Evolutionary conservation across 441 rosid species (phyloP).

Genomic region (Melastoma candidum): DNA sequence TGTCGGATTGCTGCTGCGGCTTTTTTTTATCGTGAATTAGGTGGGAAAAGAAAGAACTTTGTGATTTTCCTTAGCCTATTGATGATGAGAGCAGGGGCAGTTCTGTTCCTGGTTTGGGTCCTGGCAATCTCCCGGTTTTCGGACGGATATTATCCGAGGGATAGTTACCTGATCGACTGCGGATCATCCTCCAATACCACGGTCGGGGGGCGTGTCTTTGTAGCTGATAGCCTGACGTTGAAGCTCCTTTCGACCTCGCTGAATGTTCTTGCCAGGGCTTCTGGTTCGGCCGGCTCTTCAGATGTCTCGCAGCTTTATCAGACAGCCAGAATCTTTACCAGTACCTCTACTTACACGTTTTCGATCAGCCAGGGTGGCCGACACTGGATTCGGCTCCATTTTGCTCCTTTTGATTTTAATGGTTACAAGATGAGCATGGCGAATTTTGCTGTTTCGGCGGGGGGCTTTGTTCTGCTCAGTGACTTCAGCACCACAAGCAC

Average conservation of each 20-base stretch:
- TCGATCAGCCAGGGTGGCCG: conserved; percentile 44
- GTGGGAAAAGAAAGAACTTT: too few species aligned
- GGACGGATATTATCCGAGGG: conserved; percentile 52
- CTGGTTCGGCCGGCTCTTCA: conserved; percentile 23
- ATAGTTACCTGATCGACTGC: conserved; percentile 67
- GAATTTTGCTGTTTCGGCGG: conserved; percentile 48
- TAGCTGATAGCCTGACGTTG: conserved; percentile 55
- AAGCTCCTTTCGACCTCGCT: conserved; percentile 43
- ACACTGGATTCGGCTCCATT: conserved; percentile 86
- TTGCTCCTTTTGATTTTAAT: conserved; percentile 48
- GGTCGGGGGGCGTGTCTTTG: conserved; percentile 42
- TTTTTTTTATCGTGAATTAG: too few species aligned
- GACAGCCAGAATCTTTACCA: conserved; percentile 61
- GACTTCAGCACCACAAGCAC: conserved; percentile 25
- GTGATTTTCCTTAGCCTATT: not conserved
- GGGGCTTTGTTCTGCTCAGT: conserved; percentile 42
- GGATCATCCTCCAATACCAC: conserved; percentile 55
- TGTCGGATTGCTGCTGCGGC: too few species aligned
- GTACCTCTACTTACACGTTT: conserved; percentile 52
- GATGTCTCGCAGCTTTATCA: conserved; percentile 43
- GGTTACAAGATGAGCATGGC: conserved; percentile 48
- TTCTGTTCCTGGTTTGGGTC: conserved; percentile 23
- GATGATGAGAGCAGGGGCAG: conserved; percentile 25
- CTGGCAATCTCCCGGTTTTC: conserved; percentile 29
- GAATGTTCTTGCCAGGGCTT: conserved; percentile 29